Percentiles rank a stretch among this genome's conserved stretches.
Evolutionary conservation across 2,329 filamentous ascomycete genomes (phyloP).

Genomic region (Colletotrichum tropicicola): DNA sequence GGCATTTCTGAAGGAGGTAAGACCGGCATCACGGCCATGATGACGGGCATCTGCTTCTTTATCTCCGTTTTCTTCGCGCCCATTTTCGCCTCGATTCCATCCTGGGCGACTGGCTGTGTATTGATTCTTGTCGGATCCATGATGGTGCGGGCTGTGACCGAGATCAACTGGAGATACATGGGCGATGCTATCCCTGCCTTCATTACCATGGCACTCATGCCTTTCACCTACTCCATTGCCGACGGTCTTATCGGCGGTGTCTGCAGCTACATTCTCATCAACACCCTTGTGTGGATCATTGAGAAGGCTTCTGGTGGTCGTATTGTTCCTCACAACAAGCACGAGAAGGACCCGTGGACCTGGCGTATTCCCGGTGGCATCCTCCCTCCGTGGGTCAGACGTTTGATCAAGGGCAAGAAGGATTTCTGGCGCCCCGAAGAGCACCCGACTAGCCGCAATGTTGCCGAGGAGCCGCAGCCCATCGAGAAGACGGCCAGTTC

Average conservation of each 20-base stretch:
- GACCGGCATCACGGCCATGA: conserved; percentile 84
- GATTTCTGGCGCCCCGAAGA: conserved; percentile 72
- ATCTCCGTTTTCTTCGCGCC: conserved; percentile 89
- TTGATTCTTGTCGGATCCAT: conserved; percentile 87
- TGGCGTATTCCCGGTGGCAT: conserved; percentile 80
- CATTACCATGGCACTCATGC: conserved; percentile 85
- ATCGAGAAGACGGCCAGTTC: conserved; percentile 34
- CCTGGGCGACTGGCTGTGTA: conserved; percentile 91
- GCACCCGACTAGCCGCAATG: conserved; percentile 31
- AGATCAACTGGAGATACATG: conserved; percentile 90
- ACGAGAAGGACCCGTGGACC: conserved; percentile 82
- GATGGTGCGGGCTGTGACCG: conserved; percentile 80
- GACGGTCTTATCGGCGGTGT: conserved; percentile 87
- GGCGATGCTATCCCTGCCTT: conserved; percentile 88
- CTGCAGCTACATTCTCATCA: conserved; percentile 79
- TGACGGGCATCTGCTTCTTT: conserved; percentile 84
- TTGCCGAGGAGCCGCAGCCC: conserved; percentile 20
- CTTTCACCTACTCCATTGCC: conserved; percentile 89
- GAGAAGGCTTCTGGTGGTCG: conserved; percentile 73
- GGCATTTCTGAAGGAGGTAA: conserved; percentile 89
- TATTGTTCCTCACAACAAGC: conserved; percentile 78
- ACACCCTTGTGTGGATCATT: conserved; percentile 74
- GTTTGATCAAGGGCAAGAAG: conserved; percentile 72
- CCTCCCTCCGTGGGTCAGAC: conserved; percentile 76
- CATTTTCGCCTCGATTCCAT: conserved; percentile 88